These are phyloP conservation scores for Pseudozyma tsukubaensis DNA, from an alignment of 1,284 basidiomycete species.

Conservation along the genomic window DNA sequence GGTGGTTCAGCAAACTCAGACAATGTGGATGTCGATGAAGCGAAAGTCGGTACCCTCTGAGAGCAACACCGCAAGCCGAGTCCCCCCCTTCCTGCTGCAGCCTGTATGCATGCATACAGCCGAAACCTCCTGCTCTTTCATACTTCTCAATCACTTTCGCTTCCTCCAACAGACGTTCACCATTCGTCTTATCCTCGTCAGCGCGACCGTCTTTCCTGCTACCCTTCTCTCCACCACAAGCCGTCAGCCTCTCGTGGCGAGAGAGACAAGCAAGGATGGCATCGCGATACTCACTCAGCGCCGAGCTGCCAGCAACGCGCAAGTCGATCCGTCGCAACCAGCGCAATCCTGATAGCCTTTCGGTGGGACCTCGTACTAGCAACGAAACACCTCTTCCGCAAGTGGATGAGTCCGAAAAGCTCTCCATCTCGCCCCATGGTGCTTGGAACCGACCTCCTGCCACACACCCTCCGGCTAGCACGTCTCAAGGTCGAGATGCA, in stretches of 20 bases:
- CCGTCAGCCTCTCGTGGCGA: not conserved
- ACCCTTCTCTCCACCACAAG: conserved; percentile 8
- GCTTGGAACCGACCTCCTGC: conserved; percentile 10
- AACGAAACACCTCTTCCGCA: not conserved
- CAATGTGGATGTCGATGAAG: too few relatives aligned
- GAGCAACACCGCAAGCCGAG: too few relatives aligned
- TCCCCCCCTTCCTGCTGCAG: too few relatives aligned
- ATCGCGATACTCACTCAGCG: conserved; percentile 40
- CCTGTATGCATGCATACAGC: too few relatives aligned
- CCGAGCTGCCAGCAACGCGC: conserved; percentile 45
- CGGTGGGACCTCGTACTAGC: not conserved
- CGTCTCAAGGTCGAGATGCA: not conserved
- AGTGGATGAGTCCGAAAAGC: conserved; percentile 12
- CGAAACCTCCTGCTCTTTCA: too few relatives aligned
- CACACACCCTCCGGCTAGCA: not conserved
- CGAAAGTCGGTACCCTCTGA: too few relatives aligned
- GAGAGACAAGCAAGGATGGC: conserved; percentile 26
- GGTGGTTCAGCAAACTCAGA: too few relatives aligned
- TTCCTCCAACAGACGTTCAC: too few relatives aligned
- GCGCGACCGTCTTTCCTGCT: not conserved
- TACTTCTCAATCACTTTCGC: too few relatives aligned
- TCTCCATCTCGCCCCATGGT: conserved; percentile 15
- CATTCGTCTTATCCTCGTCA: too few relatives aligned
- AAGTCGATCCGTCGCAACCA: conserved; percentile 33
- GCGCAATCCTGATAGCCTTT: not conserved